These are phyloP conservation scores for Pestalotiopsis sp. DNA, from an alignment of 2,329 filamentous ascomycete genomes.

Conservation along the genomic window DNA sequence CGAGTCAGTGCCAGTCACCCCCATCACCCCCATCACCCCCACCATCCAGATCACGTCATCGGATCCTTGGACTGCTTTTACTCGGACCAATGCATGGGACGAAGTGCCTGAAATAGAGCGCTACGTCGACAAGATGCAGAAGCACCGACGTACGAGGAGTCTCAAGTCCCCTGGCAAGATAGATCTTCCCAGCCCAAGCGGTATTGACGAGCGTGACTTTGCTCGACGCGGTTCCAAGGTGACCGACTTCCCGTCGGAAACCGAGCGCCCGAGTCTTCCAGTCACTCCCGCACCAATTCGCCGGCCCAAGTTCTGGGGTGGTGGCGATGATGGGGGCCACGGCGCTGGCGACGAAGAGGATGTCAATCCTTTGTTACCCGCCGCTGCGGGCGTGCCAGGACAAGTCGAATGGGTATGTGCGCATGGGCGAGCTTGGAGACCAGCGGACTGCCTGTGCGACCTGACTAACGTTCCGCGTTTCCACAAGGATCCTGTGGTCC, in stretches of 20 bases:
- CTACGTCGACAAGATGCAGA: conserved; percentile 80
- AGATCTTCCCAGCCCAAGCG: conserved; percentile 23
- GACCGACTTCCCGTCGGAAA: conserved; percentile 84
- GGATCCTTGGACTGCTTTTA: conserved; percentile 73
- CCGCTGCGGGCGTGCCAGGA: conserved; percentile 80
- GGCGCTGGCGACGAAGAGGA: conserved; percentile 51
- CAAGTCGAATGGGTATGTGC: conserved; percentile 95
- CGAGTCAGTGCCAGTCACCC: conserved; percentile 46
- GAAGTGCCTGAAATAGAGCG: conserved; percentile 83
- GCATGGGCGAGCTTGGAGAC: conserved; percentile 52
- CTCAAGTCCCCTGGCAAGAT: conserved; percentile 31
- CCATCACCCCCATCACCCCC: conserved; percentile 52
- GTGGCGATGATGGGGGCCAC: conserved; percentile 40
- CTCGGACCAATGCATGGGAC: conserved; percentile 90
- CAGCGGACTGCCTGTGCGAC: conserved; percentile 56
- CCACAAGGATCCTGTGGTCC: conserved; percentile 68
- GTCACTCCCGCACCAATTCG: conserved; percentile 85
- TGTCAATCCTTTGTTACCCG: conserved; percentile 63
- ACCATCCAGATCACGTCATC: conserved; percentile 48
- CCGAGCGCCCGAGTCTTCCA: conserved; percentile 83
- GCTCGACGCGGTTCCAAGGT: conserved; percentile 60
- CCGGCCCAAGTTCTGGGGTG: conserved; percentile 68
- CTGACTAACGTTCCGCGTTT: conserved; percentile 54
- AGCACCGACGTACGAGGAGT: conserved; percentile 48
- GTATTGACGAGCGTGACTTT: conserved; percentile 35